Evolutionary conservation across 1,139 yeast species (phyloP), one percentile per base, ranked within the genome.

Genomic region (Pichia sp.): DNA sequence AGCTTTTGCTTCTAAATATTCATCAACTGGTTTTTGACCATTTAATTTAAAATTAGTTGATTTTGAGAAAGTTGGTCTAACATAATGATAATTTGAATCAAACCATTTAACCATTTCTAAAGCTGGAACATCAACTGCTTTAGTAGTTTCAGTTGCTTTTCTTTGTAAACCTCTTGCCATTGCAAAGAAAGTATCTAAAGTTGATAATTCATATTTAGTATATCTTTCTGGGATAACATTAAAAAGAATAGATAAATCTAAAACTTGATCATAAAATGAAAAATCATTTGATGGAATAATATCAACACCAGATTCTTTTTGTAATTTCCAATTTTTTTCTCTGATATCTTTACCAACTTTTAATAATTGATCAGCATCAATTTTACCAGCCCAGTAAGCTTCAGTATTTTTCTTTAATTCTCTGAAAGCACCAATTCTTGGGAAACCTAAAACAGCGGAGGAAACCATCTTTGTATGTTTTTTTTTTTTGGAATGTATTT

Each of bases 91-190:
- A 87, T 92, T 92, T 58, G 97, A 86, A 74, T 92, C 98, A 64
- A 92, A 92, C 98, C 98, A 92, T 79, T 92, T 92, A 64, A 92
- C 98, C 98, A 92, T 92, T 81, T 92, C 98, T 72, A 88, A 81
- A 64, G 98, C 98, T 59, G 97, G 92, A 55, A 92, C 98, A 73
- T 94, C 98, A 62, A 92, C 96, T 60, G 95, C 95, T 61, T 85
- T 79, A 56, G 82, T 70, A 61, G 90, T 69, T 62, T 86, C 96
- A 60, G 94, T 86, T 61, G 95, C 96, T 74, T 86, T 83, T 76
- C 94, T 87, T 79, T 94, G 98, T 71, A 92, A 81, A 83, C 98
- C 98, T 82, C 98, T 89, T 74, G 97, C 98, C 98, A 92, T 94
- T 67, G 98, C 98, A 70, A 92, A 92, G 67, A 87, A 76, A 58